A percentile compares a stretch with the other conserved stretches of the same genome.
Evolutionary conservation across 441 rosid species (phyloP).

Genomic region (Syzygium malaccense): DNA sequence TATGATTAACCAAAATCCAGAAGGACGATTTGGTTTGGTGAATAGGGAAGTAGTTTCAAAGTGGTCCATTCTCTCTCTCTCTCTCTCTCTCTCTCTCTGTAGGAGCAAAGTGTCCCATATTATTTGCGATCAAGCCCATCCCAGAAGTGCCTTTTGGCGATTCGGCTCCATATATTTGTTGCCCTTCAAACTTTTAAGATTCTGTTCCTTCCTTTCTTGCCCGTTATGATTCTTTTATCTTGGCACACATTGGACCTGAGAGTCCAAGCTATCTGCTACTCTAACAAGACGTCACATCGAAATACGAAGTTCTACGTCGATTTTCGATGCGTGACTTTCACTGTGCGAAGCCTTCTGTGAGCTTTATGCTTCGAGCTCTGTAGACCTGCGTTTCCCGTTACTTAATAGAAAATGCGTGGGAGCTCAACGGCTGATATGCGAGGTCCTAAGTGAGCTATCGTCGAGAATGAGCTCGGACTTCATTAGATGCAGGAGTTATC

Average conservation of each 20-base stretch:
- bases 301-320: background rate
- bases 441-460: no score
- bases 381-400: background rate
- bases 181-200: background rate
- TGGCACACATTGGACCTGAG: background rate
- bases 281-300: background rate
- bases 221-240: background rate
- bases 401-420: background rate
- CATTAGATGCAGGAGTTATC: no score
- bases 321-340: background rate
- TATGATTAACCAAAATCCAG: background rate
- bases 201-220: background rate
- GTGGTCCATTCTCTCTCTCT: background rate
- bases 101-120: background rate
- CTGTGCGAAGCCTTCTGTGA: no score
- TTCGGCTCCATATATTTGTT: background rate
- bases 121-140: background rate
- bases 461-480: no score
- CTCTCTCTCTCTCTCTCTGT: background rate
- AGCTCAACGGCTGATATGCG: background rate
- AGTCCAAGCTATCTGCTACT: background rate
- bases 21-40: background rate
- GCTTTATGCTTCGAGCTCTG: background rate
- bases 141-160: background rate
- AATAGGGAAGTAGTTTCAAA: background rate